Evolutionary conservation across 2,329 filamentous ascomycete species (phyloP).

Genomic region (Alternaria ventricosa): DNA sequence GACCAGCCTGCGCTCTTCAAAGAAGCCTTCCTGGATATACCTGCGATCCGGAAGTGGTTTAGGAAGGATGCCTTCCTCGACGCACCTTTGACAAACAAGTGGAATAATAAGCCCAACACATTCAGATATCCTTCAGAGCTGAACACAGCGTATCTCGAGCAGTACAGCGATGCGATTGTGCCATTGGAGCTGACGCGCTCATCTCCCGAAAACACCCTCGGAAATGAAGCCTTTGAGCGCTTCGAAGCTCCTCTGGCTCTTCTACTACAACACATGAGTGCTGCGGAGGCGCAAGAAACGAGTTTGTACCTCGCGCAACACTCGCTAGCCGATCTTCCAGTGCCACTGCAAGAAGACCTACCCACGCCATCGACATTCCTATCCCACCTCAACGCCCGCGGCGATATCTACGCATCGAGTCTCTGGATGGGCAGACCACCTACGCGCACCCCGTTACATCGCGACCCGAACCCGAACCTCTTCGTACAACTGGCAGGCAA

Average conservation of each 20-base stretch:
- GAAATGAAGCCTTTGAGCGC: constrained; percentile 59
- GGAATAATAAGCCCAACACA: background rate
- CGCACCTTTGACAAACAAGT: background rate
- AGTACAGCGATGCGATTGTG: constrained; percentile 58
- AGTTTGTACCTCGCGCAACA: constrained; percentile 88
- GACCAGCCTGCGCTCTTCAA: constrained; percentile 32
- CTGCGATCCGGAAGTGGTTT: constrained; percentile 46
- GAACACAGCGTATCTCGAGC: constrained; percentile 35
- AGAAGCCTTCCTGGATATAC: constrained; percentile 26
- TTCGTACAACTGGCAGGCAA: constrained; percentile 80
- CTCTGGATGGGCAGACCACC: constrained; percentile 88
- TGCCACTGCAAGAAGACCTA: constrained; percentile 67
- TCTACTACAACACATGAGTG: constrained; percentile 63
- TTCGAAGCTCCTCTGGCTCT: constrained; percentile 69
- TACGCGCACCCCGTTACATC: constrained; percentile 88
- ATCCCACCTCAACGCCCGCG: constrained; percentile 64
- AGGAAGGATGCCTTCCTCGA: background rate
- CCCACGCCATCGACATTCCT: constrained; percentile 69
- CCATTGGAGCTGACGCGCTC: constrained; percentile 64
- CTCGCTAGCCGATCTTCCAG: constrained; percentile 72
- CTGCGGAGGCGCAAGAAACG: constrained; percentile 35
- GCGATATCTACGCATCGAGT: constrained; percentile 85
- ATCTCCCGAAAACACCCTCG: background rate
- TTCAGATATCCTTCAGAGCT: constrained; percentile 19
- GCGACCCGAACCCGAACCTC: constrained; percentile 92